These are phyloP conservation scores for Globisporangium echinulatum DNA, from an alignment of 352 stramenopile species.

Conservation along the genomic window DNA sequence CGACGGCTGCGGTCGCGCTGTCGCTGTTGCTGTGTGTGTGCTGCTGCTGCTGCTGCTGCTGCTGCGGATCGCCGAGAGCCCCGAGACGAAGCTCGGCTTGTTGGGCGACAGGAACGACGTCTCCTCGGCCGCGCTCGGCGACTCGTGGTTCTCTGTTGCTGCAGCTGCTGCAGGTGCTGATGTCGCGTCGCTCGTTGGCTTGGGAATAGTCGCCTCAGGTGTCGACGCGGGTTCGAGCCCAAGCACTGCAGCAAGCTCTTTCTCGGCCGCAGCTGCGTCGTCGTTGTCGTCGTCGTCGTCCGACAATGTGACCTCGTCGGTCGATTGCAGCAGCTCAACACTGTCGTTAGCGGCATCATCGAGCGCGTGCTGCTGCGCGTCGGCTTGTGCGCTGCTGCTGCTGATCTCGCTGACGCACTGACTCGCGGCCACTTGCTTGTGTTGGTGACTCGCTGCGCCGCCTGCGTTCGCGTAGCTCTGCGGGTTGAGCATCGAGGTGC, in stretches of 20 bases:
- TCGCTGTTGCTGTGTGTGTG: not conserved
- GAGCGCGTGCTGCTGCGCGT: not conserved
- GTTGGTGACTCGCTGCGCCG: not conserved
- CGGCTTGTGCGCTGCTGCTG: not conserved
- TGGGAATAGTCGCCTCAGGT: not conserved
- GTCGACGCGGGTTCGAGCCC: not conserved
- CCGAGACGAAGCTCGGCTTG: conserved; percentile 26
- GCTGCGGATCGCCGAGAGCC: conserved; percentile 5
- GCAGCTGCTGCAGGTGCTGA: not conserved
- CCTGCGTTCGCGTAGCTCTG: not conserved
- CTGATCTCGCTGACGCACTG: not conserved
- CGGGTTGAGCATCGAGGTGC: not conserved
- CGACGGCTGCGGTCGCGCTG: not conserved
- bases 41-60: not conserved
- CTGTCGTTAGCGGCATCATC: not conserved
- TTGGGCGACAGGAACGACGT: conserved; percentile 48
- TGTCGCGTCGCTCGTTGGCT: not conserved
- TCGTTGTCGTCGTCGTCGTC: not conserved
- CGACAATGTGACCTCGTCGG: no score
- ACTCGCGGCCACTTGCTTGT: not conserved
- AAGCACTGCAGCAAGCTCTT: not conserved
- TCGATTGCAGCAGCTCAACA: no score
- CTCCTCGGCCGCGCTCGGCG: not conserved
- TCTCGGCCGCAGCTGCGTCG: not conserved
- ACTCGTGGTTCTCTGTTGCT: not conserved